These are phyloP conservation scores for Myxozyma neotropica DNA, from an alignment of 805 yeast species.

Conservation along the genomic window DNA sequence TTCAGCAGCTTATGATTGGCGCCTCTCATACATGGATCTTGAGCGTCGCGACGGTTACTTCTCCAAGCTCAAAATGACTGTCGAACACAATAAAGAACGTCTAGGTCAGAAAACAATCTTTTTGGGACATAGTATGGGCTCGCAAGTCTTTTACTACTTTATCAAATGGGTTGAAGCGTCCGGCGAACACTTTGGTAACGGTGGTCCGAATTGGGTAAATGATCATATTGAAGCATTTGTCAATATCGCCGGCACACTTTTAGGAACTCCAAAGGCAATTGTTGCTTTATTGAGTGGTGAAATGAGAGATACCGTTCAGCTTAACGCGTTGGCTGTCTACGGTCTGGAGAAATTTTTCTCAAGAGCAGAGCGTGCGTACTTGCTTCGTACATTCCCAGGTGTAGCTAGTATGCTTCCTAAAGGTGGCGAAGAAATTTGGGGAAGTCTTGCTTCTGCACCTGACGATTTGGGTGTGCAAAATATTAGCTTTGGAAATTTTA, in stretches of 20 bases:
- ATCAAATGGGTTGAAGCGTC: slow-evolving; percentile 95
- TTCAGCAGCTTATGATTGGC: slow-evolving; percentile 95
- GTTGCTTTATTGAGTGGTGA: slow-evolving; percentile 95
- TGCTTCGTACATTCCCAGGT: slow-evolving; percentile 90
- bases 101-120: slow-evolving; percentile 72
- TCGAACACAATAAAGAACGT: slow-evolving; percentile 59
- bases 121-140: slow-evolving; percentile 95
- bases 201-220: slow-evolving; percentile 89
- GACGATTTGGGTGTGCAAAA: slow-evolving; percentile 45
- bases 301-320: slow-evolving; percentile 95
- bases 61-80: slow-evolving; percentile 67
- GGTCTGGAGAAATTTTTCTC: slow-evolving; percentile 94
- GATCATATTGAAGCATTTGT: slow-evolving; percentile 77
- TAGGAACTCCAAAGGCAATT: slow-evolving; percentile 94
- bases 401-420: slow-evolving; percentile 94
- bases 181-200: slow-evolving; percentile 81
- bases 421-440: slow-evolving; percentile 93
- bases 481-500: slow-evolving; percentile 70
- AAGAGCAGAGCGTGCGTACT: slow-evolving; percentile 81
- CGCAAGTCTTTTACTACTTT: slow-evolving; percentile 85
- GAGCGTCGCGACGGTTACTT: slow-evolving; percentile 88
- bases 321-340: slow-evolving; percentile 88
- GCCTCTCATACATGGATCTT: slow-evolving; percentile 83
- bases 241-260: slow-evolving; percentile 83
- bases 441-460: slow-evolving; percentile 65